These are phyloP conservation scores for Adansonia rubrostipa DNA, from an alignment of 441 rosid species.

Conservation along the genomic window DNA sequence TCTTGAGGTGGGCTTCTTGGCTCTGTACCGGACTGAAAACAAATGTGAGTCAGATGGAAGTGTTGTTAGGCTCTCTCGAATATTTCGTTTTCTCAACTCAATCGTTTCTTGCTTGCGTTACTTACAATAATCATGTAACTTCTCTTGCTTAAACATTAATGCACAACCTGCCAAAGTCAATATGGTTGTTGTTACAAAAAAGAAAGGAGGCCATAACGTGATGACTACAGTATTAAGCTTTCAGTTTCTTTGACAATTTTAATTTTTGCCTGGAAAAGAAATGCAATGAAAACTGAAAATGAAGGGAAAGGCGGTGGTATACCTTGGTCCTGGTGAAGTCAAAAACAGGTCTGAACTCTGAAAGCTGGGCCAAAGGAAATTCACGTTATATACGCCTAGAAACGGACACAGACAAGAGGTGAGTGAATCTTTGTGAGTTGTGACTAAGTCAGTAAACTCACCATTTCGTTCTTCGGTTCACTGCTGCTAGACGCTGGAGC, in stretches of 20 bases:
- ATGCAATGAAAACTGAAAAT: neutral
- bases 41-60: neutral
- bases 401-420: constrained; percentile 18
- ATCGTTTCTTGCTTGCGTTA: neutral
- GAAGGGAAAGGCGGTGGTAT: neutral
- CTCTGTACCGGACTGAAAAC: constrained; percentile 8
- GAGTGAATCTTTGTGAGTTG: constrained; percentile 22
- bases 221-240: neutral
- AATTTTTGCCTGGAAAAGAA: neutral
- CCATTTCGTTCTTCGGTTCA: constrained; percentile 17
- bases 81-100: neutral
- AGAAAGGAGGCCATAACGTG: neutral
- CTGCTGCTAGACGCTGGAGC: constrained; percentile 28
- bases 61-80: neutral
- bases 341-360: neutral
- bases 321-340: neutral
- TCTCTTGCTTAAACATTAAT: neutral
- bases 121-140: neutral
- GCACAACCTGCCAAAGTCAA: neutral
- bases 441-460: neutral
- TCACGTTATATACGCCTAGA: neutral
- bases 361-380: constrained; percentile 12
- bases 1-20: constrained; percentile 1
- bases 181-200: neutral
- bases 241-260: neutral